phyloP scores from a whole-genome alignment of 1,139 yeast species.

The Sugiyamaella japonica region DNA sequence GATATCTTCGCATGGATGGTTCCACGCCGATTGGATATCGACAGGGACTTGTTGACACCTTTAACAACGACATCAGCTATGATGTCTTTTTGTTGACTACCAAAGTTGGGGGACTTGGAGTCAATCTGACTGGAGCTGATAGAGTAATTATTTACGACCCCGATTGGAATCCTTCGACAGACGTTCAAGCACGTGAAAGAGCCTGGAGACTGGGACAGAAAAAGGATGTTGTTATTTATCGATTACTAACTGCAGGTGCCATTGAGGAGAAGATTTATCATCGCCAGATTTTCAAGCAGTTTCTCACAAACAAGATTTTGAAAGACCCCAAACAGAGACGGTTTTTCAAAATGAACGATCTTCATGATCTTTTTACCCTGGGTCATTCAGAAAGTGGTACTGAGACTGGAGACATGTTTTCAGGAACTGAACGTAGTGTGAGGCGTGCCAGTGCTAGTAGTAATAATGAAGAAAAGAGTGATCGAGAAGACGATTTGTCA shows the following conservation, averaged over 20 bases:
- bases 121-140: constrained; percentile 92
- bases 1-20: constrained; percentile 89
- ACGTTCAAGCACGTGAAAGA: constrained; percentile 92
- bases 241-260: constrained; percentile 92
- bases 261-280: constrained; percentile 97
- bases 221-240: constrained; percentile 86
- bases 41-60: constrained; percentile 76
- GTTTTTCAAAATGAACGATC: constrained; percentile 87
- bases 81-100: constrained; percentile 82
- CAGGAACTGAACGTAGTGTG: constrained; percentile 50
- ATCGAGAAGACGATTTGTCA: constrained; percentile 49
- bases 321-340: constrained; percentile 94
- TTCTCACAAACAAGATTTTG: constrained; percentile 86
- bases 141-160: constrained; percentile 94
- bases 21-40: constrained; percentile 76
- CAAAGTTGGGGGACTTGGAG: constrained; percentile 94
- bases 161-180: constrained; percentile 98
- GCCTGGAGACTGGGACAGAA: constrained; percentile 98
- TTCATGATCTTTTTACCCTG: constrained; percentile 83
- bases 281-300: constrained; percentile 93
- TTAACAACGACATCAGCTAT: constrained; percentile 60
- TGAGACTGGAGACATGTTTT: constrained; percentile 62
- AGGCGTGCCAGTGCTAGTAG: constrained; percentile 20
- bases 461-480: constrained; percentile 29
- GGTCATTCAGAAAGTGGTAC: constrained; percentile 72